These are phyloP conservation scores for Phenoliferia sp. DNA, from an alignment of 1,284 basidiomycete genomes.

Conservation along the genomic window DNA sequence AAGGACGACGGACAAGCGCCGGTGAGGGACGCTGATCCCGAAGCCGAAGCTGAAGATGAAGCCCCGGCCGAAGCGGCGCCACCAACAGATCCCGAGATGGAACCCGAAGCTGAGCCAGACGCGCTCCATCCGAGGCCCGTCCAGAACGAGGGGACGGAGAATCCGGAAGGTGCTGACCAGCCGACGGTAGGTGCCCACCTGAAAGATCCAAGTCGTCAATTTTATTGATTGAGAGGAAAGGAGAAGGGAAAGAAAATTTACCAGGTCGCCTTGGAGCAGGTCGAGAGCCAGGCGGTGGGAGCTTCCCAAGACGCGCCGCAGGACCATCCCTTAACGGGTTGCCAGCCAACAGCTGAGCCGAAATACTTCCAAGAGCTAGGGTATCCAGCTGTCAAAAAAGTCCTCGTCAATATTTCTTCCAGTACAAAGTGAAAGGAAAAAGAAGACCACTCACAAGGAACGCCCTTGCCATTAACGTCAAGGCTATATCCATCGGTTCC, in stretches of 20 bases:
- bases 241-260: not conserved
- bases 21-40: too few species aligned
- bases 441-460: not conserved
- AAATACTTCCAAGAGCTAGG: not conserved
- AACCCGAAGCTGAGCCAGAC: not conserved
- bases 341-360: not conserved
- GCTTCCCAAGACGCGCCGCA: not conserved
- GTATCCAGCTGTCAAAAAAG: not conserved
- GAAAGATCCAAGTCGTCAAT: too few species aligned
- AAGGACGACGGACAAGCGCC: too few species aligned
- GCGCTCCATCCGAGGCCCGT: not conserved
- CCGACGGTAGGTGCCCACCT: not conserved
- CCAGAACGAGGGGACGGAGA: not conserved
- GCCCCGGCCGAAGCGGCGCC: too few species aligned
- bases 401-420: not conserved
- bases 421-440: not conserved
- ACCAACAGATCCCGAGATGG: too few species aligned
- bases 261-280: not conserved
- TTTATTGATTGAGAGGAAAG: not conserved
- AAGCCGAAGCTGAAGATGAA: too few species aligned
- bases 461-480: not conserved
- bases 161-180: not conserved
- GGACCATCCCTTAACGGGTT: not conserved
- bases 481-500: not conserved
- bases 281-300: not conserved